A percentile compares a stretch with the other conserved stretches of the same genome.
phyloP scores from a whole-genome alignment of 495 filamentous ascomycete genomes.

The Penicillium ochrochloron region DNA sequence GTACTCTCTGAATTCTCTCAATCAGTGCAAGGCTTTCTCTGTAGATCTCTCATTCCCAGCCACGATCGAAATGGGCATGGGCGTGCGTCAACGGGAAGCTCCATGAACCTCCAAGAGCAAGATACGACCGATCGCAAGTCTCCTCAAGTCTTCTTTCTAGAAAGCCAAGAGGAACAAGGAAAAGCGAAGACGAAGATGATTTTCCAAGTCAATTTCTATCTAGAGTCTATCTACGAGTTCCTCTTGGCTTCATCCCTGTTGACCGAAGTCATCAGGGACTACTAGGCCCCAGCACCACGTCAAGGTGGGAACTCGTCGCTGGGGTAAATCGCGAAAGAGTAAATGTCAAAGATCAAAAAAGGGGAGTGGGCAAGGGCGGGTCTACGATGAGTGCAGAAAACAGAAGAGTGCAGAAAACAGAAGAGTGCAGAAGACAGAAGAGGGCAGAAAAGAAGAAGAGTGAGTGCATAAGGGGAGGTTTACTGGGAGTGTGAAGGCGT shows the following conservation, averaged over 20 bases:
- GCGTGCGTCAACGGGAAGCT: background rate
- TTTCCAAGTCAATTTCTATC: no score
- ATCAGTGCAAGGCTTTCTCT: background rate
- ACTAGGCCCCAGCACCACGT: conserved; percentile 22
- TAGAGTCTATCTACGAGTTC: background rate
- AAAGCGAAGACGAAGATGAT: background rate
- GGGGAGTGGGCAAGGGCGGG: background rate
- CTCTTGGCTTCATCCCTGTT: conserved; percentile 15
- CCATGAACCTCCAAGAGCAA: background rate
- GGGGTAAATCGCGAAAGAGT: conserved; percentile 15
- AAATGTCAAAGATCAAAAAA: background rate
- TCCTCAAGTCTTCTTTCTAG: background rate
- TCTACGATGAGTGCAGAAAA: background rate
- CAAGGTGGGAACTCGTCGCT: conserved; percentile 22
- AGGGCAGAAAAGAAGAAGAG: background rate
- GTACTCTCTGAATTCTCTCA: background rate
- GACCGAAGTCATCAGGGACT: conserved; percentile 12
- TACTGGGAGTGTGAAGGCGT: background rate
- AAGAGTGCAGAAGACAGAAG: no score
- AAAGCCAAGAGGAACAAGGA: background rate
- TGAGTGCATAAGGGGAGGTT: background rate
- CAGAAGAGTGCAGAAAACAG: background rate
- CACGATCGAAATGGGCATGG: background rate
- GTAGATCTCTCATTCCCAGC: background rate
- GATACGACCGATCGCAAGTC: background rate